These are phyloP conservation scores for Pyrenophora seminiperda DNA, from an alignment of 2,329 filamentous ascomycete genomes.

Conservation along the genomic window DNA sequence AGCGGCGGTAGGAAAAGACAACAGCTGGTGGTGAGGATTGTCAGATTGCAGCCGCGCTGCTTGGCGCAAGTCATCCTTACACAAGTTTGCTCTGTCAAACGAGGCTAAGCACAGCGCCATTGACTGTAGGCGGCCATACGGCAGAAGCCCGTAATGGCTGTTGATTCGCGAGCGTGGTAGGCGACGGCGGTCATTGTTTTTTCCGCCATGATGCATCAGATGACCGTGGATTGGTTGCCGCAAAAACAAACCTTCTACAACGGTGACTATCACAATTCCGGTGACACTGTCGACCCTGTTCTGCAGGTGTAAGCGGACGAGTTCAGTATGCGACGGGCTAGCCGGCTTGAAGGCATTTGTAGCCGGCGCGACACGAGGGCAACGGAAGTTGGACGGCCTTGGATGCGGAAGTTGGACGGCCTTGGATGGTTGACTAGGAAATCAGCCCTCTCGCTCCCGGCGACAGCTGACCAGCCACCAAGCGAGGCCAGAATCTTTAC, in stretches of 20 bases:
- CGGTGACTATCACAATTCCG: conserved; percentile 26
- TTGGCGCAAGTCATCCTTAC: conserved; percentile 22
- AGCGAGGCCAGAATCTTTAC: conserved; percentile 14
- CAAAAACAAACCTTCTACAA: conserved; percentile 29
- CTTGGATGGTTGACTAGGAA: conserved; percentile 19
- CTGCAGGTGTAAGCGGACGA: conserved; percentile 11
- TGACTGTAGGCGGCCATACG: conserved; percentile 9
- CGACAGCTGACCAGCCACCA: conserved; percentile 23
- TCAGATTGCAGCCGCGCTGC: conserved; percentile 19
- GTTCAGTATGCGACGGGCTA: conserved; percentile 11
- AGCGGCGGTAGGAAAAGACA: conserved; percentile 12
- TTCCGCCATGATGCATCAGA: conserved; percentile 26
- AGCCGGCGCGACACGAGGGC: conserved; percentile 20
- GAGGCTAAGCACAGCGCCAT: conserved; percentile 10
- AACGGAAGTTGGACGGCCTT: conserved; percentile 18
- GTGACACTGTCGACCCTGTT: conserved; percentile 22
- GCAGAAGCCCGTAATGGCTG: conserved; percentile 15
- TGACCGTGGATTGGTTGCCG: conserved; percentile 27
- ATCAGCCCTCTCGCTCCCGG: conserved; percentile 18
- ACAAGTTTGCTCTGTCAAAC: conserved; percentile 6
- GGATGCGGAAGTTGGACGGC: conserved; percentile 18
- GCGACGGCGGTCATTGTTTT: conserved; percentile 16
- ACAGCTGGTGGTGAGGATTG: conserved; percentile 19
- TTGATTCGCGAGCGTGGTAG: conserved; percentile 16
- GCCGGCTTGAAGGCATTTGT: conserved; percentile 10